These are phyloP conservation scores for Pseudopyrenochaeta lycopersici DNA, from an alignment of 2,329 filamentous ascomycete genomes.

Conservation along the genomic window DNA sequence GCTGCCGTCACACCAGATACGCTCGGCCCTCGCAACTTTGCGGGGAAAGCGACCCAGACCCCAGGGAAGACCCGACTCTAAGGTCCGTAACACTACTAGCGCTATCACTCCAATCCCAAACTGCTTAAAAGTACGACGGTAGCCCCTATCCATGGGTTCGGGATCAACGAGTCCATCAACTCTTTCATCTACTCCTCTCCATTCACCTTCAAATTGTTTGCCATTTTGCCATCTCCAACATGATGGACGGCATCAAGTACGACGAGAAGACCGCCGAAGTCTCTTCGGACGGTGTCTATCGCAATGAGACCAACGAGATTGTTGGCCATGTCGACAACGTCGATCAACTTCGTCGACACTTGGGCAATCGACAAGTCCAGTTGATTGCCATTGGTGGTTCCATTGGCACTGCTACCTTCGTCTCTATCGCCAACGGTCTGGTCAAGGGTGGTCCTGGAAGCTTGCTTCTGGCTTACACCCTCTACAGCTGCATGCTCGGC, in stretches of 20 bases:
- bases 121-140: background rate
- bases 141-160: slow-evolving; percentile 1
- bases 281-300: slow-evolving; percentile 14
- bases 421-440: slow-evolving; percentile 66
- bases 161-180: slow-evolving; percentile 11
- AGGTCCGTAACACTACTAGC: background rate
- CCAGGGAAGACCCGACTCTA: background rate
- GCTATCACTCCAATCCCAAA: background rate
- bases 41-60: background rate
- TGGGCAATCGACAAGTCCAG: slow-evolving; percentile 54
- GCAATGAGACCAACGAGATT: slow-evolving; percentile 8
- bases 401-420: slow-evolving; percentile 58
- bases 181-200: background rate
- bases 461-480: slow-evolving; percentile 65
- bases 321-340: slow-evolving; percentile 24
- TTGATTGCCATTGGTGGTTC: slow-evolving; percentile 44
- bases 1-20: background rate
- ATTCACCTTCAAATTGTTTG: background rate
- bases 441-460: slow-evolving; percentile 57
- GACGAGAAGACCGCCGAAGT: slow-evolving; percentile 15
- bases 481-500: slow-evolving; percentile 64
- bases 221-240: background rate
- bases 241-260: slow-evolving; percentile 14
- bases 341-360: slow-evolving; percentile 47
- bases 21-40: background rate